These are phyloP conservation scores for Mesembryanthemum crystallinum DNA, from an alignment of 148 eudicot genomes.

Conservation along the genomic window DNA sequence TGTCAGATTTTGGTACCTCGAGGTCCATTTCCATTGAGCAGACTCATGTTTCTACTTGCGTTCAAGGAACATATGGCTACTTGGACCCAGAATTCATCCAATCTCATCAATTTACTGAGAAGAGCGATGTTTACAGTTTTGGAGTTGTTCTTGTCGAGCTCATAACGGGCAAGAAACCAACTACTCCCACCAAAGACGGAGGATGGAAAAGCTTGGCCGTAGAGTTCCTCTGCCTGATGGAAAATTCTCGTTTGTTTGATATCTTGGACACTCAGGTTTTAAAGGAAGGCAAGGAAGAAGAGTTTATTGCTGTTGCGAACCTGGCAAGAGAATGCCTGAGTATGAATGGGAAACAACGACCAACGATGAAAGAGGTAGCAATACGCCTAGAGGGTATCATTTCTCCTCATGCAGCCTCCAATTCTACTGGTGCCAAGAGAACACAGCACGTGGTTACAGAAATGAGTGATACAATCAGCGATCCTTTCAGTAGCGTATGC, in stretches of 20 bases:
- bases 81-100: conserved; percentile 29
- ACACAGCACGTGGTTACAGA: no score
- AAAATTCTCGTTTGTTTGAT: conserved; percentile 15
- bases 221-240: conserved; percentile 13
- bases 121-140: conserved; percentile 33
- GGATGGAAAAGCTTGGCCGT: conserved; percentile 23
- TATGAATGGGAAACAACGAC: conserved; percentile 26
- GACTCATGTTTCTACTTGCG: conserved; percentile 30
- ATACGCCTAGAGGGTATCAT: conserved; percentile 13
- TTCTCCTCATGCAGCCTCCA: no score
- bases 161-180: conserved; percentile 19
- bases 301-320: conserved; percentile 21
- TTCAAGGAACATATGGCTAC: conserved; percentile 32
- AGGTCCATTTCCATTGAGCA: conserved; percentile 20
- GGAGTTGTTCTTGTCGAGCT: conserved; percentile 35
- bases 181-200: neutral
- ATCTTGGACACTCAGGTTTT: conserved; percentile 14
- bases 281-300: conserved; percentile 20
- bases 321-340: conserved; percentile 26
- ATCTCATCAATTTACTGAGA: conserved; percentile 22
- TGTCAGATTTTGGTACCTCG: conserved; percentile 30
- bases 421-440: no score
- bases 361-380: conserved; percentile 31
- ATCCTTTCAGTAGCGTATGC: no score
- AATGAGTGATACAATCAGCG: no score